Evolutionary conservation across 331 rosid species (phyloP).

Genomic region (Quercus phellos): DNA sequence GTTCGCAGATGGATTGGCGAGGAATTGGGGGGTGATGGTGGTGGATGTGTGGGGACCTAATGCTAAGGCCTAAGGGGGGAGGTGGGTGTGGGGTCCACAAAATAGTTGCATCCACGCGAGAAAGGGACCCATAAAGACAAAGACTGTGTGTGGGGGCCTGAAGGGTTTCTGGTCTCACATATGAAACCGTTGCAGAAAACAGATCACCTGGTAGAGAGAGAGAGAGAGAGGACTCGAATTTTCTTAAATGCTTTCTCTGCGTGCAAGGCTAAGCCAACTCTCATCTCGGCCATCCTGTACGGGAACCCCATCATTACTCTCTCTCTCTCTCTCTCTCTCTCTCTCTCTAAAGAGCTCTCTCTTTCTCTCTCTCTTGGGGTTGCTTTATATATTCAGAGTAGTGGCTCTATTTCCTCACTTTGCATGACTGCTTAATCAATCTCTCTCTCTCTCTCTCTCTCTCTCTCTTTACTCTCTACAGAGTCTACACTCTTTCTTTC

Average conservation of each 20-base stretch:
- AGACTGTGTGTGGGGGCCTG: neutral
- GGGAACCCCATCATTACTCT: conserved; percentile 36
- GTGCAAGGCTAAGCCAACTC: conserved; percentile 48
- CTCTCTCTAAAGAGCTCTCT: conserved; percentile 7
- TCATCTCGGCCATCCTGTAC: conserved; percentile 53
- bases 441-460: conserved; percentile 15
- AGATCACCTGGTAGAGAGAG: conserved; percentile 18
- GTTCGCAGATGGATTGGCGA: conserved; percentile 24
- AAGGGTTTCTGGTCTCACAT: neutral
- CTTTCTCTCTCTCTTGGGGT: conserved; percentile 10
- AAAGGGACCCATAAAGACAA: conserved; percentile 38
- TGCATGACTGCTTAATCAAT: conserved; percentile 32
- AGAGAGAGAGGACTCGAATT: conserved; percentile 32
- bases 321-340: conserved; percentile 3
- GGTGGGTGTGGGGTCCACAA: conserved; percentile 32
- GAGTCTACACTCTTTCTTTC: neutral
- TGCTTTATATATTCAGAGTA: conserved; percentile 46
- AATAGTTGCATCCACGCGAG: conserved; percentile 65
- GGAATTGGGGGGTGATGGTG: conserved; percentile 20
- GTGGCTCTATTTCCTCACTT: conserved; percentile 42
- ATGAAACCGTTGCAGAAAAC: conserved; percentile 49
- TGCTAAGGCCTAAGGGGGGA: neutral
- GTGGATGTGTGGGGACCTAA: conserved; percentile 45
- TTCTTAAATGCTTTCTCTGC: conserved; percentile 50
- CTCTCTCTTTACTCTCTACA: neutral